Percentiles rank a stretch among this genome's conserved stretches.
These are phyloP conservation scores for Talaromyces thailandensis DNA, from an alignment of 495 filamentous ascomycete species.

Conservation along the genomic window DNA sequence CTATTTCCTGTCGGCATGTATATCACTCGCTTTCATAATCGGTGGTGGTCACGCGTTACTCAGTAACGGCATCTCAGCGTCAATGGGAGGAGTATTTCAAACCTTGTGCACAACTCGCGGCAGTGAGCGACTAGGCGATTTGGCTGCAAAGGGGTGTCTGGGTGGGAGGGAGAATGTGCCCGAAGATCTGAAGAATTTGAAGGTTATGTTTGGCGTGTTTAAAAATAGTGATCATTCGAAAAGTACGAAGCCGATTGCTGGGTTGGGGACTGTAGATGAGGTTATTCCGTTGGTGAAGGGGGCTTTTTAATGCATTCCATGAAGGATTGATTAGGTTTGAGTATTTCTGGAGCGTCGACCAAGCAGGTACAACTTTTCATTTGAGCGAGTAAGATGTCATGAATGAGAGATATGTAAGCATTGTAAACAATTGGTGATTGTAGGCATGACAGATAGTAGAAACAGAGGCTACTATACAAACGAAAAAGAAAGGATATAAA, in stretches of 20 bases:
- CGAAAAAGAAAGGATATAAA: not conserved
- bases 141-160: constrained; percentile 17
- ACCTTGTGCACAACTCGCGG: constrained; percentile 15
- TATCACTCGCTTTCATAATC: constrained; percentile 12
- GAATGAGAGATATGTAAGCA: not conserved
- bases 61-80: constrained; percentile 16
- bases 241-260: constrained; percentile 7
- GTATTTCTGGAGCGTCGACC: not conserved
- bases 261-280: constrained; percentile 1
- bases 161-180: constrained; percentile 17
- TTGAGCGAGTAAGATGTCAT: not conserved
- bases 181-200: constrained; percentile 12
- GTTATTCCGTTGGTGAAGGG: constrained; percentile 2
- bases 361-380: not conserved
- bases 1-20: constrained; percentile 11
- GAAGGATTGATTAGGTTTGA: not conserved
- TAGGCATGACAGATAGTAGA: not conserved
- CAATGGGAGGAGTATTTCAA: constrained; percentile 15
- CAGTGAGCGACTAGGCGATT: constrained; percentile 12
- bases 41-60: constrained; percentile 11
- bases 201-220: constrained; percentile 19
- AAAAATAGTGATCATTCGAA: constrained; percentile 2
- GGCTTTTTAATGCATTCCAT: not conserved
- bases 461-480: constrained; percentile 1
- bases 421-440: not conserved